Evolutionary conservation across 345 rosid species (phyloP), one percentile per base, ranked within the genome.

Genomic region (Hibiscus mutabilis): DNA sequence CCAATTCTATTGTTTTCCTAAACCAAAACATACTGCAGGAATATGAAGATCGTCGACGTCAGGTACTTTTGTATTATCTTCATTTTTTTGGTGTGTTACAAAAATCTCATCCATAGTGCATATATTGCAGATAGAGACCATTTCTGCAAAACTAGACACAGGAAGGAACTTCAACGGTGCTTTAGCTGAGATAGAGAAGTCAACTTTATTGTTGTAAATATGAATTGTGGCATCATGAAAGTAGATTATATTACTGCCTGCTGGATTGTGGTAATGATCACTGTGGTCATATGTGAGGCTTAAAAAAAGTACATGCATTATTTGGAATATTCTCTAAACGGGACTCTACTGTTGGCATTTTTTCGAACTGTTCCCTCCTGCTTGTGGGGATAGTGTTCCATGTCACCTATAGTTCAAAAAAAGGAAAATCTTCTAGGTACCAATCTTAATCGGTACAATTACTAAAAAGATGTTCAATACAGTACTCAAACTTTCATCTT

Each of bases 11-110:
- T 70, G 87, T 87, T 67, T 88, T 84, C 35, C 84, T 94, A 59
- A 94, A 94, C 80, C 90, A 87, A 67, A 94, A 94, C 75, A 82
- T 90, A 31, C 71, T 94, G 67, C 83, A 85, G 73, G 97, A 91
- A 79, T 94, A 94, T 75, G 93, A 91, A 73, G 84, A 87, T 75
- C 89, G 98, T 73, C 88, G 77, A 65, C 70, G 63, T 67, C 85
- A 90, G 88, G 97, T 85, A 83, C 74, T 55, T 18, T 58, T 75
- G 14, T 72, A 15, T 70, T 31, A 14, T 25, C 70, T 75, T 63
- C 49, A 55, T 7, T 29, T 68, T 69, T 29, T 53, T 44, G 24
- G 52, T 33, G 9, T 21, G 68, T 10, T 6, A 46, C 37, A 13
- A 51, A 61, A 47, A 42, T 27, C 56, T 78, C 69, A 74, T 74